Evolutionary conservation across 805 yeast species (phyloP).

Genomic region (Kregervanrija pseudodelftensis): DNA sequence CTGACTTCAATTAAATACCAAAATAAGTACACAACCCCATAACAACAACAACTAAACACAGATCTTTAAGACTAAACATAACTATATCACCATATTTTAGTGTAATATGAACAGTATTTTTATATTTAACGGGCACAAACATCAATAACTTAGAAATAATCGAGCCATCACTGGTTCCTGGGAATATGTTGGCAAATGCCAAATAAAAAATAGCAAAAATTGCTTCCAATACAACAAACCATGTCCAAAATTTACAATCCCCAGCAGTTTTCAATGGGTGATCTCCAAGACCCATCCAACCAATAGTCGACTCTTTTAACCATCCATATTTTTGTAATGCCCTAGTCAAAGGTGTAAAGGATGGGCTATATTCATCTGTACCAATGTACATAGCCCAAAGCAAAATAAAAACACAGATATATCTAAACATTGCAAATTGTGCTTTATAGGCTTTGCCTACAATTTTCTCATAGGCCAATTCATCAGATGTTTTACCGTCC

Average conservation of each 20-base stretch:
- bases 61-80: conserved; percentile 19
- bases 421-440: conserved; percentile 6
- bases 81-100: conserved; percentile 22
- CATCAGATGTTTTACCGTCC: not conserved
- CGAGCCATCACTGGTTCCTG: conserved; percentile 10
- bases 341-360: conserved; percentile 2
- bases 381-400: conserved; percentile 2
- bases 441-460: not conserved
- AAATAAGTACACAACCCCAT: conserved; percentile 17
- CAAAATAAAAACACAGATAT: conserved; percentile 4
- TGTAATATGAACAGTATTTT: conserved; percentile 9
- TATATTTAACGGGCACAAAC: conserved; percentile 17
- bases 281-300: conserved; percentile 5
- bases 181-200: conserved; percentile 9
- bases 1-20: not conserved
- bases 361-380: conserved; percentile 1
- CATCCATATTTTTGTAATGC: conserved; percentile 3
- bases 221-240: conserved; percentile 19
- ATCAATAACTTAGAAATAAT: conserved; percentile 15
- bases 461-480: not conserved
- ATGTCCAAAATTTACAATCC: conserved; percentile 15
- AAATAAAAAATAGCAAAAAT: conserved; percentile 13
- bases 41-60: conserved; percentile 21
- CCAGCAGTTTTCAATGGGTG: not conserved
- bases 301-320: conserved; percentile 11